Percentiles rank a stretch among this genome's conserved stretches.
Evolutionary conservation across 805 yeast species (phyloP).

Genomic region (Candida easanensis): DNA sequence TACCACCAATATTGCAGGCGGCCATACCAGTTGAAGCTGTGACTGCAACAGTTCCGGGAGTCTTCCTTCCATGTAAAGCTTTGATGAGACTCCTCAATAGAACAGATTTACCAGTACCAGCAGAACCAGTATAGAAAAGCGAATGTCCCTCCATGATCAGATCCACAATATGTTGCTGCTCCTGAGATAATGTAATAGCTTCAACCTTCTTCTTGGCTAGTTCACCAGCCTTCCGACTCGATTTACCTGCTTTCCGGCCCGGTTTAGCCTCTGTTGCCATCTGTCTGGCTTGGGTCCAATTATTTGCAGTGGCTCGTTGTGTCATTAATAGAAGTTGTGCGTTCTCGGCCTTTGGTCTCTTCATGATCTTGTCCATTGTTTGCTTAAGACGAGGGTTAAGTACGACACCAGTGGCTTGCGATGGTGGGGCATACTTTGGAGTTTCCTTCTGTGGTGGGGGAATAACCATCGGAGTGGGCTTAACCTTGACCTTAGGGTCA

Average conservation of each 20-base stretch:
- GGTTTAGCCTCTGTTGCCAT: slow-evolving; percentile 7
- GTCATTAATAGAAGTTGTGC: no score
- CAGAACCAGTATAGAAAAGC: slow-evolving; percentile 93
- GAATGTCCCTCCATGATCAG: slow-evolving; percentile 63
- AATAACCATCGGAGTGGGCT: no score
- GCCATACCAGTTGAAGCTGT: slow-evolving; percentile 87
- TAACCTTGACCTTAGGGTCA: no score
- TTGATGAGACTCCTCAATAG: slow-evolving; percentile 65
- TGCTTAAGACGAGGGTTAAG: not conserved
- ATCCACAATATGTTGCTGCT: slow-evolving; percentile 64
- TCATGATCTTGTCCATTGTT: not conserved
- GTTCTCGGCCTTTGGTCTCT: not conserved
- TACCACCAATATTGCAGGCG: slow-evolving; percentile 79
- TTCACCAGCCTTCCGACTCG: no score
- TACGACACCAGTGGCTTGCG: not conserved
- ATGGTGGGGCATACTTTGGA: not conserved
- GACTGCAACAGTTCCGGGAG: slow-evolving; percentile 55
- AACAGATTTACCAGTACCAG: slow-evolving; percentile 97
- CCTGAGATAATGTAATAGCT: slow-evolving; percentile 44
- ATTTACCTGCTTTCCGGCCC: no score
- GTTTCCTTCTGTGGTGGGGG: not conserved
- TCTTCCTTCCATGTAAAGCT: slow-evolving; percentile 42
- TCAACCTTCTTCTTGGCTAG: slow-evolving; percentile 24
- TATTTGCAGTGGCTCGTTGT: slow-evolving; percentile 8
- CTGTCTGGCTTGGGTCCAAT: slow-evolving; percentile 1